Conservation (phyloP, 2,329 filamentous ascomycete species). For the Leptographium wingfieldii region DNA sequence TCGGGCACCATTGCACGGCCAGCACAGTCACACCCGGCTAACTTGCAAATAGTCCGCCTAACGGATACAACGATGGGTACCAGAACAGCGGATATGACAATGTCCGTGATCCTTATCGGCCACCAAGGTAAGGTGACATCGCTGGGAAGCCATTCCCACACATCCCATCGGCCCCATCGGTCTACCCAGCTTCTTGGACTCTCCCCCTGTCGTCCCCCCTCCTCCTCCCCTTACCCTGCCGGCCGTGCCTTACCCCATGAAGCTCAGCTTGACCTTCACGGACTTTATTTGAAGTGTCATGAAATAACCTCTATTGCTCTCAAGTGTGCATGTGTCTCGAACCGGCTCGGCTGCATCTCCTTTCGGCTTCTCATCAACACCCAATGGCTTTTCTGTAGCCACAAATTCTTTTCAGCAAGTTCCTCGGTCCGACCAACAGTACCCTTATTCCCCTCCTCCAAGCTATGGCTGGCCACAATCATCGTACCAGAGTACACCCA, state of each 20-base stretch:
- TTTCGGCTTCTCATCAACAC: conserved; percentile 6
- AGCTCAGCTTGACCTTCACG: not conserved
- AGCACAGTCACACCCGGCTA: conserved; percentile 4
- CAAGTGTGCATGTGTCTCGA: conserved; percentile 32
- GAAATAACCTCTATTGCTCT: conserved; percentile 10
- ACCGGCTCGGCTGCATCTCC: conserved; percentile 17
- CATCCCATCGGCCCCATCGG: not conserved
- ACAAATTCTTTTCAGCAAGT: conserved; percentile 27
- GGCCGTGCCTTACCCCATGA: not conserved
- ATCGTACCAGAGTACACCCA: conserved; percentile 11
- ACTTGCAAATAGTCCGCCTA: conserved; percentile 16
- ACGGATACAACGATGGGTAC: conserved; percentile 22
- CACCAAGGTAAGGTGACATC: conserved; percentile 18
- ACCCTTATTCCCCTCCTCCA: conserved; percentile 9
- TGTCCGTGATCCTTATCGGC: conserved; percentile 16
- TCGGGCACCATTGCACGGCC: not conserved
- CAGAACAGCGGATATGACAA: conserved; percentile 21
- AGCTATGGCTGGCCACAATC: conserved; percentile 13
- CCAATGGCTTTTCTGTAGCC: conserved; percentile 25
- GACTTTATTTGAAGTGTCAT: not conserved
- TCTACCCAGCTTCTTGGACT: not conserved
- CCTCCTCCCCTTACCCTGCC: not conserved
- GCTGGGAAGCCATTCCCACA: not conserved
- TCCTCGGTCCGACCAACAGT: conserved; percentile 4
- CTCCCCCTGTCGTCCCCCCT: not conserved